Base-by-base conservation (phyloP, 495 filamentous ascomycete genomes). In the Penicillium canescens region DNA sequence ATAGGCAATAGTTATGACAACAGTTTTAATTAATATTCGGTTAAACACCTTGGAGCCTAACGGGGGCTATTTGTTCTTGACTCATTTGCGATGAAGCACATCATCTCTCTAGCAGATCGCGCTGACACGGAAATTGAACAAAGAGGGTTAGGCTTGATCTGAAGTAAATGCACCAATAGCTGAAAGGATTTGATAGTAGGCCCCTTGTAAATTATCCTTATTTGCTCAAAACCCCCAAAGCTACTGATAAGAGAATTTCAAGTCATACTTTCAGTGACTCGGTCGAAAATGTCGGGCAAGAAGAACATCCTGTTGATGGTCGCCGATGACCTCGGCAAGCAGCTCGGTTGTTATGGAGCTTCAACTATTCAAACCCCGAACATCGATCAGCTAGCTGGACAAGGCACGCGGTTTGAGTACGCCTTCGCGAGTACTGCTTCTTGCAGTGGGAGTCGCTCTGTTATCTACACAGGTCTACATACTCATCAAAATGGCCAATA, bases 401-500 rank as follows among this genome's bases (percentile, higher is more conserved):
- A 68, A 16, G 71, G 71, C n/a, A 63, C 61, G 1, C 40, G 24
- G n/a, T 79, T 79, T 38, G 57, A 62, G 3, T 62, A 63, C 2
- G 76, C 75, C 3, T 79, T 76, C 42, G 63, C 75, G 0, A 74
- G 71, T 37, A 79, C 76, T 2, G 75, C 76, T 0, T 77, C 73
- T 12, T 79, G 76, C 59, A 75, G 71, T 46, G 71, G 64, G 0
- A 75, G 70, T 54, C 61, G 76, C 12, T 70, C 71, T 2, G 69
- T 70, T 14, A 73, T 79, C 16, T 78, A 78, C 51, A 77, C 72
- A 0, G 76, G 75, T 6, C 57, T 78, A 3, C 75, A 78, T 52
- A 78, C 73, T 1, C 76, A 79, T 46, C 54, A 78, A 47, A 78
- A 70, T 43, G 76, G 76, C 0, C 74, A 77, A 48, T 79, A 79